Conservation (phyloP, 2,329 filamentous ascomycete genomes). For the Trichoderma asperellum region DNA sequence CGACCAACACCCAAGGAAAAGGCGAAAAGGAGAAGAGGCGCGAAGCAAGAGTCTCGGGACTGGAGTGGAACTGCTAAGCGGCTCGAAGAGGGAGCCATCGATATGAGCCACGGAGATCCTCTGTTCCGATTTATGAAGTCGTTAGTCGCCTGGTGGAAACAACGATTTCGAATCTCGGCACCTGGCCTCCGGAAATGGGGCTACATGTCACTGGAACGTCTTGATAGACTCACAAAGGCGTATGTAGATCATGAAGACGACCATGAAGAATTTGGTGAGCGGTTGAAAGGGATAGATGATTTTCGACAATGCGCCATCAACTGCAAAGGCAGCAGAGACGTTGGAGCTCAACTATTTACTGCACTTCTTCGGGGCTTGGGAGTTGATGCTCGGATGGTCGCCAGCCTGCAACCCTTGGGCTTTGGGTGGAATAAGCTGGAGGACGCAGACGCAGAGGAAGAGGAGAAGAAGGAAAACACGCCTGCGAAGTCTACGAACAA, state of each 20-base stretch:
- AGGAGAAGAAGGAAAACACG: constrained; percentile 22
- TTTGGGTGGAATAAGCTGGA: constrained; percentile 91
- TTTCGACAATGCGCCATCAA: constrained; percentile 70
- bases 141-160: constrained; percentile 86
- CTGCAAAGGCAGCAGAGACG: constrained; percentile 81
- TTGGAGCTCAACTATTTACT: constrained; percentile 88
- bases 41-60: constrained; percentile 53
- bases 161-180: constrained; percentile 74
- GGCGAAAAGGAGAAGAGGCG: constrained; percentile 34
- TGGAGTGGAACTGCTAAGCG: constrained; percentile 73
- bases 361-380: constrained; percentile 79
- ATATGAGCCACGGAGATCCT: constrained; percentile 83
- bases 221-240: constrained; percentile 74
- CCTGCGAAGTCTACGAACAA: constrained; percentile 21
- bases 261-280: constrained; percentile 76
- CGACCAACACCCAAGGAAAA: constrained; percentile 39
- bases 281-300: constrained; percentile 65
- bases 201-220: constrained; percentile 76
- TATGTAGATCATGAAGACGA: constrained; percentile 68
- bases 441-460: constrained; percentile 64
- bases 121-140: constrained; percentile 74
- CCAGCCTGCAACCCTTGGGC: constrained; percentile 81
- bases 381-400: constrained; percentile 80
- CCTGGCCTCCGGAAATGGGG: constrained; percentile 87
- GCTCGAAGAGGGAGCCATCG: constrained; percentile 70